Percentiles rank a stretch among this genome's conserved stretches.
Evolutionary conservation across 495 filamentous ascomycete genomes (phyloP).

Genomic region (Chaetomidium leptoderma): DNA sequence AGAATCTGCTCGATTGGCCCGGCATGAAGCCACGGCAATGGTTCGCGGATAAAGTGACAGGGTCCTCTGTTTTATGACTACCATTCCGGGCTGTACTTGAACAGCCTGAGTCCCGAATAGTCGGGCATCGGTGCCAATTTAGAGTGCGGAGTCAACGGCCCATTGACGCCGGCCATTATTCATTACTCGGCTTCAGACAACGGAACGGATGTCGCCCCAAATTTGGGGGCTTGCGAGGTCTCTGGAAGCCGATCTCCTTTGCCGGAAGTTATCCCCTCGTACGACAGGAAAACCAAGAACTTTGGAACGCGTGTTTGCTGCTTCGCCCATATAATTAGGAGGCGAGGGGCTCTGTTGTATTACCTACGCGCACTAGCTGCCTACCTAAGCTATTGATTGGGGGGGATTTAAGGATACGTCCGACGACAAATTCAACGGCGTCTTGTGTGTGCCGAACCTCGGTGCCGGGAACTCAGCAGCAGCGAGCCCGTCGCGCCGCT

Average conservation of each 20-base stretch:
- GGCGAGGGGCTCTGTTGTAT: background rate
- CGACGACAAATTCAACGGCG: too few relatives aligned
- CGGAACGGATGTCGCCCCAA: background rate
- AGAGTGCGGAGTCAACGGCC: background rate
- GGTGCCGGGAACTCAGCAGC: too few relatives aligned
- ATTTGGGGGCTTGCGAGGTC: background rate
- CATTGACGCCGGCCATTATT: background rate
- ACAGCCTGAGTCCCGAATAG: background rate
- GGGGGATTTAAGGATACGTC: too few relatives aligned
- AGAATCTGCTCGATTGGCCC: background rate
- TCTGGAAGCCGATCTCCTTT: background rate
- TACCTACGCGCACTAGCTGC: background rate
- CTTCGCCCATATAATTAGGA: background rate
- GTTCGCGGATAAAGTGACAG: slow-evolving; percentile 7
- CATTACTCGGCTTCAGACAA: background rate
- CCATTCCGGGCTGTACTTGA: background rate
- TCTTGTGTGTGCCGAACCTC: too few relatives aligned
- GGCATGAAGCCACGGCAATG: slow-evolving; percentile 4
- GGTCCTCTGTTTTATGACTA: background rate
- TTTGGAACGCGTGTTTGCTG: background rate
- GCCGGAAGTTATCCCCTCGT: background rate
- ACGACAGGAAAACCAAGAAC: background rate
- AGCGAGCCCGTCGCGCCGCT: too few relatives aligned
- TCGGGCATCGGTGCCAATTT: slow-evolving; percentile 1
- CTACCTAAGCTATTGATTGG: too few relatives aligned